Conservation (phyloP, 2,329 filamentous ascomycete genomes). For the Clonostachys solani region DNA sequence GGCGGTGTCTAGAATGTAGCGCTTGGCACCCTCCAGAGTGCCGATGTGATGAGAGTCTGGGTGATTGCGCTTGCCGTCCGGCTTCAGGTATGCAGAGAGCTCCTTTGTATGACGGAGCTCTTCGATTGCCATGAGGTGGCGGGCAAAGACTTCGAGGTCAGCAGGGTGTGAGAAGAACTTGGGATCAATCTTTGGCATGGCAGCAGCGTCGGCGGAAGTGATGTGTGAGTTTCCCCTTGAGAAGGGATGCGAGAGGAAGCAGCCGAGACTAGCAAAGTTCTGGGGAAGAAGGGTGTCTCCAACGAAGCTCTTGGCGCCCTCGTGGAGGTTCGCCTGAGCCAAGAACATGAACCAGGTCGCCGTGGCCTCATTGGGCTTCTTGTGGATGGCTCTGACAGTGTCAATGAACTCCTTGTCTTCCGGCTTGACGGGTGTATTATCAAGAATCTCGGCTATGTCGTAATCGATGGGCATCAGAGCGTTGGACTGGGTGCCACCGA, state of each 20-base stretch:
- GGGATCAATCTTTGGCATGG: constrained; percentile 46
- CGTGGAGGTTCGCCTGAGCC: neutral
- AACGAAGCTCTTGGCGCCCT: neutral
- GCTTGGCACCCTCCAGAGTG: constrained; percentile 16
- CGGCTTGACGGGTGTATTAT: too few species aligned
- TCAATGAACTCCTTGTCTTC: too few species aligned
- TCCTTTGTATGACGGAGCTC: constrained; percentile 23
- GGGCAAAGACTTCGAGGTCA: constrained; percentile 48
- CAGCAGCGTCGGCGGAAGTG: constrained; percentile 26
- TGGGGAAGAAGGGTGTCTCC: neutral
- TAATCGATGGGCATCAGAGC: neutral
- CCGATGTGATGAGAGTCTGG: neutral
- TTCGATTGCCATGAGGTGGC: constrained; percentile 35
- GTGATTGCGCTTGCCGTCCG: constrained; percentile 18
- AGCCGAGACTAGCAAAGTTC: too few species aligned
- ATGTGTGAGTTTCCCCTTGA: constrained; percentile 57
- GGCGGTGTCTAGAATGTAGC: constrained; percentile 23
- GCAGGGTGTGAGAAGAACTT: constrained; percentile 50
- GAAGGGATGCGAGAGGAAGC: constrained; percentile 49
- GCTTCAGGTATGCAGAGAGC: constrained; percentile 29
- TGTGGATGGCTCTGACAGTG: too few species aligned
- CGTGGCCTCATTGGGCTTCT: too few species aligned
- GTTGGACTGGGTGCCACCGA: constrained; percentile 7
- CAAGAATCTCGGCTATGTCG: too few species aligned
- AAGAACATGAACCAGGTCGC: too few species aligned